Evolutionary conservation across 352 stramenopile species (phyloP).

Genomic region (Pythium phragmitis): DNA sequence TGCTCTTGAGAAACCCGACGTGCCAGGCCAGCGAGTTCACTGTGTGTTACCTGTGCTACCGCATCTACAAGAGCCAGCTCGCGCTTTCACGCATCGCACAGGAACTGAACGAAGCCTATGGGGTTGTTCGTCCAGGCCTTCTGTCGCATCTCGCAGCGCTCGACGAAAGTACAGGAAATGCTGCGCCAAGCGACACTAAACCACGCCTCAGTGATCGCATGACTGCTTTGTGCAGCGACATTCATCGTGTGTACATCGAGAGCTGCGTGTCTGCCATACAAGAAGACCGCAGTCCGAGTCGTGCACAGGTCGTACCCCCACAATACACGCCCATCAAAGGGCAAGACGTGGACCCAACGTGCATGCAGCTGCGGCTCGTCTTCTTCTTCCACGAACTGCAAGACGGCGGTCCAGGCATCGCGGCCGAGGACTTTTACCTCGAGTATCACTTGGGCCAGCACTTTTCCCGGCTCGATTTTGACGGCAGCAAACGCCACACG

Average conservation of each 20-base stretch:
- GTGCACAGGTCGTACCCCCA: conserved; percentile 3
- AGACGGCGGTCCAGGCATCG: conserved; percentile 52
- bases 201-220: not conserved
- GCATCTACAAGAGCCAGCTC: conserved; percentile 72
- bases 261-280: conserved; percentile 14
- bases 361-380: conserved; percentile 57
- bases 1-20: conserved; percentile 34
- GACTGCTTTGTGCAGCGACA: not conserved
- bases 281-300: conserved; percentile 15
- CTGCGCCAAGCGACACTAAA: not conserved
- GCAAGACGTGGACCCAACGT: conserved; percentile 70
- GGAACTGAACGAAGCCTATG: conserved; percentile 41
- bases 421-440: conserved; percentile 67
- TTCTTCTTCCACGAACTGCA: conserved; percentile 88
- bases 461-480: conserved; percentile 55
- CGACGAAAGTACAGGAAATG: not conserved
- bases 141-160: not conserved
- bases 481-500: conserved; percentile 79
- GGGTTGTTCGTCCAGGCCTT: not conserved
- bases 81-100: conserved; percentile 41
- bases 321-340: conserved; percentile 30
- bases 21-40: conserved; percentile 50
- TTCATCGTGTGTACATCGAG: conserved; percentile 18
- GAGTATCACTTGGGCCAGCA: conserved; percentile 77
- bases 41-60: conserved; percentile 75